Evolutionary conservation across 192 early-diverging fungal species (phyloP).

Genomic region (Helicostylum pulchrum): DNA sequence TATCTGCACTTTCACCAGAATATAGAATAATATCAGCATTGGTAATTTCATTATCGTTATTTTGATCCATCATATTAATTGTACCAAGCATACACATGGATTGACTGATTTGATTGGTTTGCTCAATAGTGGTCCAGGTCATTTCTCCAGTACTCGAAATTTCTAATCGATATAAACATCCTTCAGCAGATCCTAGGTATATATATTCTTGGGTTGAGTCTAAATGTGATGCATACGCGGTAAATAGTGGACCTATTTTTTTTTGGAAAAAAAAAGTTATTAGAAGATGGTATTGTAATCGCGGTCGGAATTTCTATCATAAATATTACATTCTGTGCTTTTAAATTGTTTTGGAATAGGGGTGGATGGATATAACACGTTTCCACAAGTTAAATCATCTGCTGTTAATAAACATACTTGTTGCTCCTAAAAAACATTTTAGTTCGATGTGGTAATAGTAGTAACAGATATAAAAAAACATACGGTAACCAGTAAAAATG

Average conservation of each 20-base stretch:
- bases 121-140: background rate
- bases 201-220: constrained; percentile 2
- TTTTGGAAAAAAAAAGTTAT: background rate
- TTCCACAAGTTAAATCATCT: constrained; percentile 27
- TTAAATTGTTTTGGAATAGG: constrained; percentile 4
- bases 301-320: no score
- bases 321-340: background rate
- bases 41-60: background rate
- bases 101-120: constrained; percentile 22
- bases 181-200: constrained; percentile 22
- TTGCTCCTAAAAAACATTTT: constrained; percentile 11
- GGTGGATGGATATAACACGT: constrained; percentile 18
- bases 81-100: constrained; percentile 8
- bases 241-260: constrained; percentile 18
- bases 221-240: constrained; percentile 10
- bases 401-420: constrained; percentile 16
- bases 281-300: no score
- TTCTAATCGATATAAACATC: constrained; percentile 18
- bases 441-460: background rate
- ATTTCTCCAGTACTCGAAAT: background rate
- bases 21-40: constrained; percentile 21
- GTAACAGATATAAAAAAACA: background rate
- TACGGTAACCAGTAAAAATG: constrained; percentile 31
- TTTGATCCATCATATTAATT: background rate
- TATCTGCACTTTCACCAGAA: constrained; percentile 26